Conservation (phyloP, 768 basidiomycete genomes). For the Kwoniella shandongensis region DNA sequence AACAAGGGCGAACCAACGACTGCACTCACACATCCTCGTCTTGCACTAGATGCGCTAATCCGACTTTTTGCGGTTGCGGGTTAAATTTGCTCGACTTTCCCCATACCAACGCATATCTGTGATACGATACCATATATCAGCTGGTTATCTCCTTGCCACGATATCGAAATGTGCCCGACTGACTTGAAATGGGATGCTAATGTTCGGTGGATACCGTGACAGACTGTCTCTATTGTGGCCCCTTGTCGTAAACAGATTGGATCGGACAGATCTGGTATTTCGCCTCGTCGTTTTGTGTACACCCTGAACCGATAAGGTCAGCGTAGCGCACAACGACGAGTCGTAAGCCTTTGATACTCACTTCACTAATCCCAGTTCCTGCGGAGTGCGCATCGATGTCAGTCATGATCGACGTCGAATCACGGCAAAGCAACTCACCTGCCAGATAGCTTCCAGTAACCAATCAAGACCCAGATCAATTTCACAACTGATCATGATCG, state of each 20-base stretch:
- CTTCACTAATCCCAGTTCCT: constrained; percentile 51
- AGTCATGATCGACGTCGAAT: not conserved
- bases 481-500: constrained; percentile 96
- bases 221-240: constrained; percentile 92
- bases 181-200: constrained; percentile 81
- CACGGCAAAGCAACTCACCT: constrained; percentile 44
- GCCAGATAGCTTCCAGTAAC: constrained; percentile 57
- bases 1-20: not conserved
- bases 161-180: too few relatives aligned
- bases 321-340: not conserved
- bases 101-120: constrained; percentile 84
- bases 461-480: constrained; percentile 73
- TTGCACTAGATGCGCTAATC: constrained; percentile 72
- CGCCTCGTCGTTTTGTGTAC: constrained; percentile 97
- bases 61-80: constrained; percentile 90
- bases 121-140: not conserved
- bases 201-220: constrained; percentile 87
- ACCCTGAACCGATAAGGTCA: constrained; percentile 63
- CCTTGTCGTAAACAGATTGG: constrained; percentile 82
- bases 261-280: constrained; percentile 83
- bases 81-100: constrained; percentile 92
- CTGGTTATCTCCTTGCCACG: too few relatives aligned
- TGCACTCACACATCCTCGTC: constrained; percentile 54
- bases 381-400: not conserved
- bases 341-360: constrained; percentile 19